Evolutionary conservation across 129 eudicot species (phyloP).

Genomic region (Sambucus nigra): DNA sequence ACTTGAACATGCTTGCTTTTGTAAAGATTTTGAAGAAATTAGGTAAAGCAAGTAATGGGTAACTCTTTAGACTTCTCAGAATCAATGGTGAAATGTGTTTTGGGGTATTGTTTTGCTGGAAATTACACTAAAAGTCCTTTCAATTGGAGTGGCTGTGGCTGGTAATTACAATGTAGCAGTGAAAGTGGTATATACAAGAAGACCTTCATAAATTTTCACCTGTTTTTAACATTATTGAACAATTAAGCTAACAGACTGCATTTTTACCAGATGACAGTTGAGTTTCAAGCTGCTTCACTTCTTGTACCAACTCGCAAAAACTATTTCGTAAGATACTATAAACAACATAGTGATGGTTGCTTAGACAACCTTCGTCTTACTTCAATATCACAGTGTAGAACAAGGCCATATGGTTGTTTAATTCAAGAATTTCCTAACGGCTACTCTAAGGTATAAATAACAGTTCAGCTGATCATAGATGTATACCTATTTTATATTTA

Average conservation of each 20-base stretch:
- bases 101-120: conserved; percentile 86
- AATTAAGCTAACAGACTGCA: neutral
- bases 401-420: conserved; percentile 94
- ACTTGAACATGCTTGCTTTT: conserved; percentile 98
- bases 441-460: conserved; percentile 69
- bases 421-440: conserved; percentile 90
- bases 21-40: conserved; percentile 92
- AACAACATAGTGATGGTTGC: conserved; percentile 71
- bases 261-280: conserved; percentile 83
- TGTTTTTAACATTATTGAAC: neutral
- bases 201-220: neutral
- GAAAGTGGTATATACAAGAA: conserved; percentile 72
- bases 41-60: conserved; percentile 65
- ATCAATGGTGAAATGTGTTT: conserved; percentile 79
- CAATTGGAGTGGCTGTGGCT: conserved; percentile 91
- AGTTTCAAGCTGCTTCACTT: conserved; percentile 89
- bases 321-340: conserved; percentile 83
- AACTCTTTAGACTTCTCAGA: conserved; percentile 32
- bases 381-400: conserved; percentile 46
- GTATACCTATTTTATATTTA: no score
- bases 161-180: conserved; percentile 93
- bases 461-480: no score
- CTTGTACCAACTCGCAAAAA: conserved; percentile 92
- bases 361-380: conserved; percentile 61
- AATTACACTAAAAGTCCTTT: conserved; percentile 74